Conservation (phyloP, 2,329 filamentous ascomycete genomes). For the Pseudocercospora cruenta region DNA sequence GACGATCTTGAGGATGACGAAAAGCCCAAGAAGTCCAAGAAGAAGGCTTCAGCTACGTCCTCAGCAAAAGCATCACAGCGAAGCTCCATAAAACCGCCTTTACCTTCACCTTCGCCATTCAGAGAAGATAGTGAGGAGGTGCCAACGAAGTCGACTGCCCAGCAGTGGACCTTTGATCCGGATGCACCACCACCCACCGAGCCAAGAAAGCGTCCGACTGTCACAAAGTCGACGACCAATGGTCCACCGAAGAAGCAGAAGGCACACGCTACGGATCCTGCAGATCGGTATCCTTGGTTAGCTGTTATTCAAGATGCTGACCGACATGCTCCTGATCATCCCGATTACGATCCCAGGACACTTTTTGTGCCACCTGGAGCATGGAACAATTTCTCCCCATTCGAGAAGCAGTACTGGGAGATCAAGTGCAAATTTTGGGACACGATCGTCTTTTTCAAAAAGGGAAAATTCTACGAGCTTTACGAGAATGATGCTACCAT, state of each 20-base stretch:
- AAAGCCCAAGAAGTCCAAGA: conserved; percentile 66
- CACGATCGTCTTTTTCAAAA: conserved; percentile 98
- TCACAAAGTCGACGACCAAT: conserved; percentile 34
- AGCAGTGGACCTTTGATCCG: conserved; percentile 79
- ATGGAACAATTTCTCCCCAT: conserved; percentile 83
- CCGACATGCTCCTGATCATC: conserved; percentile 73
- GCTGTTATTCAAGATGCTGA: conserved; percentile 85
- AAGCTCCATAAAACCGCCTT: conserved; percentile 47
- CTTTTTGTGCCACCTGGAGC: conserved; percentile 85
- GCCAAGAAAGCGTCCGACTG: conserved; percentile 45
- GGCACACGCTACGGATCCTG: conserved; percentile 79
- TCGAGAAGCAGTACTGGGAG: conserved; percentile 99
- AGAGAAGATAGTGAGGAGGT: conserved; percentile 56
- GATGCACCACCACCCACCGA: conserved; percentile 58
- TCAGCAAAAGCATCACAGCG: conserved; percentile 43
- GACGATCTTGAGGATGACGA: conserved; percentile 78
- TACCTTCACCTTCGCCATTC: conserved; percentile 48
- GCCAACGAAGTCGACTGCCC: conserved; percentile 67
- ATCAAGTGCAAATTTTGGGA: conserved; percentile 99
- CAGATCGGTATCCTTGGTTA: conserved; percentile 87
- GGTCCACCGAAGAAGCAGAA: conserved; percentile 56
- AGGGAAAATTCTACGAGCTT: conserved; percentile 98
- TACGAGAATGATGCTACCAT: conserved; percentile 98
- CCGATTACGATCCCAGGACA: conserved; percentile 88
- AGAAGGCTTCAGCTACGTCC: conserved; percentile 53